These are phyloP conservation scores for Russula virescens DNA, from an alignment of 768 basidiomycete genomes.

Conservation along the genomic window DNA sequence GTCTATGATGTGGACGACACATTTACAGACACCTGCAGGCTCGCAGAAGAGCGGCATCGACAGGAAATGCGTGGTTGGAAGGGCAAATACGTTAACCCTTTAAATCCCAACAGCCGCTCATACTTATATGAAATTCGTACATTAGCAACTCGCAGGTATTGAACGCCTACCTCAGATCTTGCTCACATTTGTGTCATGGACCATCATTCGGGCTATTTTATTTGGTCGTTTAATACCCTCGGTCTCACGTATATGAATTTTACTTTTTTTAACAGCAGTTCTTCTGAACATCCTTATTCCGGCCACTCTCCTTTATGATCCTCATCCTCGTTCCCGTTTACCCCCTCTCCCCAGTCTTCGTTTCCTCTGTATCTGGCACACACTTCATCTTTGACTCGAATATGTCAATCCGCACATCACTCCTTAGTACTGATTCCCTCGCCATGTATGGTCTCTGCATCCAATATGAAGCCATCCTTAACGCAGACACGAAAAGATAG, in stretches of 20 bases:
- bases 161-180: conserved; percentile 9
- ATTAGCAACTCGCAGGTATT: conserved; percentile 77
- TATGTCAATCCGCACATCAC: conserved; percentile 5
- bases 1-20: conserved; percentile 71
- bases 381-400: conserved; percentile 9
- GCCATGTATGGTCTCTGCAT: conserved; percentile 12
- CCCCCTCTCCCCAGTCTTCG: no score
- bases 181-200: conserved; percentile 8
- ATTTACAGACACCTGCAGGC: conserved; percentile 64
- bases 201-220: conserved; percentile 16
- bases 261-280: not conserved
- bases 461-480: conserved; percentile 13
- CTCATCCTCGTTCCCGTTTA: conserved; percentile 4
- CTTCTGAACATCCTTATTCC: not conserved
- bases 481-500: not conserved
- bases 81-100: conserved; percentile 25
- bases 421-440: conserved; percentile 19
- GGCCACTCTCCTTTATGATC: not conserved
- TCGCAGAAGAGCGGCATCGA: conserved; percentile 78
- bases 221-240: conserved; percentile 13
- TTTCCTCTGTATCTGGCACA: conserved; percentile 5
- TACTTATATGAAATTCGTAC: conserved; percentile 78
- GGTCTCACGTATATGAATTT: conserved; percentile 10
- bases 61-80: conserved; percentile 82
- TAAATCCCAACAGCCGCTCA: conserved; percentile 48